Conservation (phyloP, 352 stramenopile species). For the Globisporangium uncinulatum region DNA sequence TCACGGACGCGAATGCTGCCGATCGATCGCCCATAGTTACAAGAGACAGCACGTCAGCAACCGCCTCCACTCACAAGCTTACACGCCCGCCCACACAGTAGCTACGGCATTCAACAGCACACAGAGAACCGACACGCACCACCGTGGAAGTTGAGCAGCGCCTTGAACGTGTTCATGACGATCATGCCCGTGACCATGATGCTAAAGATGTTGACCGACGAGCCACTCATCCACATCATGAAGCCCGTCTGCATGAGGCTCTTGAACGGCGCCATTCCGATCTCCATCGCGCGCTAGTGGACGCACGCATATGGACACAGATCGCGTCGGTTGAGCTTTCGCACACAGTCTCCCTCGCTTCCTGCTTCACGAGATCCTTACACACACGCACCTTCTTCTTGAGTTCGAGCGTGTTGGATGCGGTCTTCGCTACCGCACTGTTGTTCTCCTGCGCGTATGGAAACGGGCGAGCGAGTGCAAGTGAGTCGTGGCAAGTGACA, state of each 20-base stretch:
- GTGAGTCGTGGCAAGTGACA: too few species aligned
- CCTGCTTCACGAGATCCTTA: not conserved
- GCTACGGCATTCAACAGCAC: not conserved
- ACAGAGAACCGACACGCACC: conserved; percentile 18
- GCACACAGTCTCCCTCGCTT: not conserved
- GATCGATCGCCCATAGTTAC: not conserved
- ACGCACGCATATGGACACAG: conserved; percentile 4
- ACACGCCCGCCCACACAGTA: not conserved
- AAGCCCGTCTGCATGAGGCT: conserved; percentile 91
- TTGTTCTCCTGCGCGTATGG: conserved; percentile 30
- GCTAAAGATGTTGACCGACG: conserved; percentile 93
- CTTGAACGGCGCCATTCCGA: conserved; percentile 88
- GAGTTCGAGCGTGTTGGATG: conserved; percentile 68
- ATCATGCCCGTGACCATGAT: conserved; percentile 94
- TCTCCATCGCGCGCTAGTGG: conserved; percentile 84
- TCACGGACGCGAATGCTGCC: conserved; percentile 67
- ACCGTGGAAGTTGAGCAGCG: conserved; percentile 77
- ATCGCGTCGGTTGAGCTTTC: not conserved
- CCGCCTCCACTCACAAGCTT: too few species aligned
- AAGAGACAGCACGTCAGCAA: conserved; percentile 1
- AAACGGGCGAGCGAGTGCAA: too few species aligned
- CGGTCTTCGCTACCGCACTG: conserved; percentile 53
- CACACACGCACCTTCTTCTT: conserved; percentile 73
- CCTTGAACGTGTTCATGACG: conserved; percentile 90
- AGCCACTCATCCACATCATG: conserved; percentile 96